These are phyloP conservation scores for Umbelopsis isabellina DNA, from an alignment of 192 early-diverging fungal genomes.

Conservation along the genomic window DNA sequence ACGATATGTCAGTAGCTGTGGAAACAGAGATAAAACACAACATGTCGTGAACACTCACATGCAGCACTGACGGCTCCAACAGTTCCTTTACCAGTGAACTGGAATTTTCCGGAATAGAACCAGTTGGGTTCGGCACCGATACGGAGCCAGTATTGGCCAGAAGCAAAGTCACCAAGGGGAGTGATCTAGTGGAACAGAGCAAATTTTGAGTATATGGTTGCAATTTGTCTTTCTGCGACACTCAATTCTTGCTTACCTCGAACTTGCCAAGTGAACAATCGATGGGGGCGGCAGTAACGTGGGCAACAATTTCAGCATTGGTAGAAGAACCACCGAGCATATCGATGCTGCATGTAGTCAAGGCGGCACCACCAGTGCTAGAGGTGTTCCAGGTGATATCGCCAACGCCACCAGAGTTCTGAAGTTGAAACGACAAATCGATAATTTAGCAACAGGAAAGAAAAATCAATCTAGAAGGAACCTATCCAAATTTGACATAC, in stretches of 20 bases:
- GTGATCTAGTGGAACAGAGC: background rate
- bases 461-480: background rate
- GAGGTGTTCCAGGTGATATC: conserved; percentile 35
- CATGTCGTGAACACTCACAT: conserved; percentile 20
- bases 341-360: conserved; percentile 32
- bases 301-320: conserved; percentile 39
- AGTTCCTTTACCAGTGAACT: conserved; percentile 33
- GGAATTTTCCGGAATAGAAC: conserved; percentile 40
- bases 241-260: conserved; percentile 20
- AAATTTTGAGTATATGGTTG: background rate
- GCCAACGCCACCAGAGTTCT: conserved; percentile 33
- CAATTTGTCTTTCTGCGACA: background rate
- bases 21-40: background rate
- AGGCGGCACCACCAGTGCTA: conserved; percentile 16
- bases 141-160: conserved; percentile 38
- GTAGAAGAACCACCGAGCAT: conserved; percentile 32
- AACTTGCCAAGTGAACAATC: conserved; percentile 24
- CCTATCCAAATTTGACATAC: conserved; percentile 16
- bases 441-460: conserved; percentile 10
- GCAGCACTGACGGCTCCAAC: conserved; percentile 22
- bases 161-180: conserved; percentile 33
- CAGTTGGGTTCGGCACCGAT: conserved; percentile 31
- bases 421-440: background rate
- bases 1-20: background rate
- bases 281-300: conserved; percentile 29